phyloP scores from a whole-genome alignment of 768 basidiomycete species.

The Tricholomella constricta region DNA sequence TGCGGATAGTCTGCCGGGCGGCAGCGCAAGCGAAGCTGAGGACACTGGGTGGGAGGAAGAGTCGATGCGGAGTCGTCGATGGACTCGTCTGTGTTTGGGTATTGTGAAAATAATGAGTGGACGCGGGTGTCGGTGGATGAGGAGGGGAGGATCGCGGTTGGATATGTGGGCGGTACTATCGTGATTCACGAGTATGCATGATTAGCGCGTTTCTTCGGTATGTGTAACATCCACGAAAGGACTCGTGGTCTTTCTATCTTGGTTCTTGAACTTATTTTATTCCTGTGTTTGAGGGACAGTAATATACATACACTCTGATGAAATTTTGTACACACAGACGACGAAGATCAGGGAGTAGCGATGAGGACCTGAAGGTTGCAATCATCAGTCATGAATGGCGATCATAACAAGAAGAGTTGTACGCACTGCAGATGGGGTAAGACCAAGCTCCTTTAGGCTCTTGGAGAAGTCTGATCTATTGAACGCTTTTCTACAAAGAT shows the following conservation, averaged over 20 bases:
- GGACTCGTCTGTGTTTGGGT: conserved; percentile 45
- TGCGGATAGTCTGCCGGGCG: conserved; percentile 40
- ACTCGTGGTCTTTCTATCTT: too few relatives aligned
- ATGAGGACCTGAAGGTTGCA: conserved; percentile 49
- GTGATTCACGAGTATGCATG: conserved; percentile 52
- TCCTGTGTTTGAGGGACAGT: background rate
- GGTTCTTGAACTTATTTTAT: background rate
- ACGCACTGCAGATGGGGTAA: conserved; percentile 89
- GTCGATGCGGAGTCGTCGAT: conserved; percentile 29
- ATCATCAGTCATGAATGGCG: background rate
- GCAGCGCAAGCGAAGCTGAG: conserved; percentile 8
- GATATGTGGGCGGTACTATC: conserved; percentile 48
- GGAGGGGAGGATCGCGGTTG: conserved; percentile 46
- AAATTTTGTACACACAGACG: background rate
- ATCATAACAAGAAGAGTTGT: background rate
- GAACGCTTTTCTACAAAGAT: conserved; percentile 70
- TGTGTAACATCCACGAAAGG: too few relatives aligned
- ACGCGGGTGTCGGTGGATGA: conserved; percentile 47
- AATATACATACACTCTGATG: background rate
- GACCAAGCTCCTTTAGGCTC: conserved; percentile 78
- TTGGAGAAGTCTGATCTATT: conserved; percentile 71
- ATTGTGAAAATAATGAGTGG: conserved; percentile 53
- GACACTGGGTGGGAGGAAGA: conserved; percentile 24
- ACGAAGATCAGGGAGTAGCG: conserved; percentile 39
- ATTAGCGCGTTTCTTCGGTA: background rate